Evolutionary conservation across 768 basidiomycete species (phyloP).

Genomic region (Dioszegia crocea): DNA sequence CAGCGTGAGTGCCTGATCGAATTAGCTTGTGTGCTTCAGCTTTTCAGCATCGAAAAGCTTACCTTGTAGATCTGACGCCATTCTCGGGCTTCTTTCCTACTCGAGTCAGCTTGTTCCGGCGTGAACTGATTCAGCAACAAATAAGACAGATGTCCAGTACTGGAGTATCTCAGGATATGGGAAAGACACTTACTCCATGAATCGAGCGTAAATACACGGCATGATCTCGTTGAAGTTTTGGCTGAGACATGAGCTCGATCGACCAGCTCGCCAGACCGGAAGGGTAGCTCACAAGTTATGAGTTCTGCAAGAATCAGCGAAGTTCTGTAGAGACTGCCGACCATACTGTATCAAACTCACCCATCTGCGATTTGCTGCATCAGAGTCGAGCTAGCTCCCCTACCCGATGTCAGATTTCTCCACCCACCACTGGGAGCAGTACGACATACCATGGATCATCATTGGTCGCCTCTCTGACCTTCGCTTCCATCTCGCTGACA

Average conservation of each 20-base stretch:
- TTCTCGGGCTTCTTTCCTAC: constrained; percentile 91
- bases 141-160: not conserved
- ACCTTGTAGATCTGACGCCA: constrained; percentile 99
- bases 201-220: constrained; percentile 79
- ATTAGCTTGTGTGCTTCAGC: not conserved
- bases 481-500: constrained; percentile 93
- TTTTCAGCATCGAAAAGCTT: constrained; percentile 21
- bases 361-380: constrained; percentile 99
- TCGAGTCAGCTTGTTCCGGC: not conserved
- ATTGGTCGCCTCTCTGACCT: constrained; percentile 93
- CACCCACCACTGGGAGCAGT: not conserved
- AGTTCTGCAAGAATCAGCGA: too few relatives aligned
- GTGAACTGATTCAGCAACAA: constrained; percentile 38
- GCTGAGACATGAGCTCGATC: constrained; percentile 52
- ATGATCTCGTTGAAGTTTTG: constrained; percentile 99
- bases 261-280: not conserved
- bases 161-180: not conserved
- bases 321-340: too few relatives aligned
- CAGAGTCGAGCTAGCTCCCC: constrained; percentile 95
- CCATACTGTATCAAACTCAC: constrained; percentile 61
- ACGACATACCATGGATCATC: constrained; percentile 91
- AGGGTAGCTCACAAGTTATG: constrained; percentile 62
- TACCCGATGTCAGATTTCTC: not conserved
- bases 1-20: constrained; percentile 72
- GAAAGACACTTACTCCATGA: constrained; percentile 36